These are phyloP conservation scores for Saccharomycopsis babjevae DNA, from an alignment of 805 yeast genomes.

Conservation along the genomic window DNA sequence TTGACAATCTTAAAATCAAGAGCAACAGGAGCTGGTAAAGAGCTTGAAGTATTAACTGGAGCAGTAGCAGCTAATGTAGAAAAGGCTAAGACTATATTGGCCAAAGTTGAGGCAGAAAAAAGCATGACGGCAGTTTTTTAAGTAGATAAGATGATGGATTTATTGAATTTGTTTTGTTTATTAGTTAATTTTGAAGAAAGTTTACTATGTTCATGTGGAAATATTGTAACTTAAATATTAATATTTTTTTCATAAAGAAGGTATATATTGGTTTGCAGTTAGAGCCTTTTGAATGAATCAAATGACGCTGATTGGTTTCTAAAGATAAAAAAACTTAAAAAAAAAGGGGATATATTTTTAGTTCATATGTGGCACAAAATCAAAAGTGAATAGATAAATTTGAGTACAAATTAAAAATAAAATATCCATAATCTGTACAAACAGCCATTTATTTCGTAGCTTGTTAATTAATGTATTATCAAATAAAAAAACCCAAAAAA, in stretches of 20 bases:
- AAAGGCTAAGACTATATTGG: background rate
- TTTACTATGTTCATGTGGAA: too few species aligned
- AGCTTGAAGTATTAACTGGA: background rate
- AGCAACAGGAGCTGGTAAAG: conserved; percentile 4
- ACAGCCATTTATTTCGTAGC: background rate
- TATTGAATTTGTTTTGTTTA: background rate
- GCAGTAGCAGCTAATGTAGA: conserved; percentile 2
- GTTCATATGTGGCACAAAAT: too few species aligned
- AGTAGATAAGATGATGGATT: background rate
- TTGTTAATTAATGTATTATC: background rate
- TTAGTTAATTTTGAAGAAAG: background rate
- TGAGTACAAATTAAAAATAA: too few species aligned
- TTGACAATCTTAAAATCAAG: conserved; percentile 9
- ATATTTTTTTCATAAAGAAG: too few species aligned
- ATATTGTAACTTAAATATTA: too few species aligned
- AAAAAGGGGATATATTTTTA: too few species aligned
- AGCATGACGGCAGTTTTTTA: background rate
- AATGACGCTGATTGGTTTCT: too few species aligned
- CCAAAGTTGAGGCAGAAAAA: background rate
- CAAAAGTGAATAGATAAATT: too few species aligned
- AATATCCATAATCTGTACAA: too few species aligned
- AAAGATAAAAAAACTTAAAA: too few species aligned
- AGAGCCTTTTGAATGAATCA: too few species aligned
- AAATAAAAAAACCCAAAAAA: background rate
- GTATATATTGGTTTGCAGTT: too few species aligned